These are phyloP conservation scores for Trichosporon sp. DNA, from an alignment of 1,284 basidiomycete genomes.

Conservation along the genomic window DNA sequence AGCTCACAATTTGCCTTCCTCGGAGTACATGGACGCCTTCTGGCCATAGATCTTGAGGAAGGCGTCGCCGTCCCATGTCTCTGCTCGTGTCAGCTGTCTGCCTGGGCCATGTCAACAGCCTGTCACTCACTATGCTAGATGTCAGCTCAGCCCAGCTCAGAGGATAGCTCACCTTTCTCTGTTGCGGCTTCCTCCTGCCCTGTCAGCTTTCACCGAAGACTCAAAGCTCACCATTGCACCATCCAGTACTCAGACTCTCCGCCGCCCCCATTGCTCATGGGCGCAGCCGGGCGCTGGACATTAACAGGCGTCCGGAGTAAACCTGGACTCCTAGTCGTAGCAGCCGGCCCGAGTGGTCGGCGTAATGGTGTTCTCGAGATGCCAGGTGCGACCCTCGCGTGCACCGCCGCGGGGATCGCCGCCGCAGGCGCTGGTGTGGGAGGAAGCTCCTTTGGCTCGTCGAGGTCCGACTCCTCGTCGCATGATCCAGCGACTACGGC, in stretches of 20 bases:
- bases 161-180: slow-evolving; percentile 29
- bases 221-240: slow-evolving; percentile 41
- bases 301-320: neutral
- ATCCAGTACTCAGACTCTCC: slow-evolving; percentile 29
- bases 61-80: slow-evolving; percentile 51
- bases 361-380: neutral
- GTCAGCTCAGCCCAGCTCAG: neutral
- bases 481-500: slow-evolving; percentile 18
- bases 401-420: neutral
- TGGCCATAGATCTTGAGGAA: slow-evolving; percentile 56
- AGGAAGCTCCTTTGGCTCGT: slow-evolving; percentile 14
- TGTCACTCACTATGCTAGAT: slow-evolving; percentile 40
- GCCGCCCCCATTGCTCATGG: neutral
- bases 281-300: neutral
- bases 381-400: neutral
- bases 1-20: slow-evolving; percentile 48
- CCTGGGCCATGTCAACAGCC: neutral
- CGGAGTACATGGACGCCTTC: slow-evolving; percentile 49
- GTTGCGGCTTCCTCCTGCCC: slow-evolving; percentile 45
- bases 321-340: slow-evolving; percentile 10
- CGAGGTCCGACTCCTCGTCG: slow-evolving; percentile 19
- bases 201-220: slow-evolving; percentile 10
- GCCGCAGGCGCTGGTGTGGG: neutral
- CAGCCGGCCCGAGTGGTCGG: neutral
- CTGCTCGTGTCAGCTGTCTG: slow-evolving; percentile 24